Base-by-base conservation (phyloP, 768 basidiomycete species). In the Lactifluus piperatus region DNA sequence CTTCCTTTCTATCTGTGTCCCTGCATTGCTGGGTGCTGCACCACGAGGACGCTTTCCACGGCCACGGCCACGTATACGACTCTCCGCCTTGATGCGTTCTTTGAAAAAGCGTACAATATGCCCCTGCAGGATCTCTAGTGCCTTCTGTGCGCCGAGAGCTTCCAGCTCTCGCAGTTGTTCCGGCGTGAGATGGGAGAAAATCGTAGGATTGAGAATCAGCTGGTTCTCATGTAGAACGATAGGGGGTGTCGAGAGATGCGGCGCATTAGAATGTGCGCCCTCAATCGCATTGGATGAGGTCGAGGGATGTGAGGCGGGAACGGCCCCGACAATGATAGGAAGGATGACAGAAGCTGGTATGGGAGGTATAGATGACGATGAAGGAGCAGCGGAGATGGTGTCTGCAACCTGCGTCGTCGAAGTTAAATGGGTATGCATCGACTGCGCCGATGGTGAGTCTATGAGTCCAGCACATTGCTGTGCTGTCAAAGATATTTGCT, bases 71-170 rank as follows among this genome's bases (percentile, higher is more conserved):
- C 66, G 58, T 20, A 63, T 61, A 39, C 65, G 62, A 29, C 62
- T 65, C 66, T 79, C 72, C 56, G 76, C 71, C 71, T 75, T 71
- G 64, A 83, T 80, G 63, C 76, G 77, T 70, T 92, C 88, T 72
- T 94, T 94, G 68, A 93, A 72, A 60, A 85, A 88, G 54, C 86
- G 81, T 44, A 92, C 88, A 69, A 94, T 90, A 66, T 93, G 88
- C 2, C 81, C 83, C 62, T 92, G 91, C 56, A 95, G 74, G 22
- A 91, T 84, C 64, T 82, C 81, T 52, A 95, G 72, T 6, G 93
- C 91, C 64, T 86, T 84, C 68, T 86, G 81, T 0, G 91, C 88
- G 2, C 91, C 91, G 70, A 93, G 81, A 53, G 79, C 79, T 71
- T 93, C 88, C 27, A 94, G 73, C 46, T 87, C 85, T 57, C 78